Conservation (phyloP, 2,329 filamentous ascomycete genomes). For the Aspergillus sp. region DNA sequence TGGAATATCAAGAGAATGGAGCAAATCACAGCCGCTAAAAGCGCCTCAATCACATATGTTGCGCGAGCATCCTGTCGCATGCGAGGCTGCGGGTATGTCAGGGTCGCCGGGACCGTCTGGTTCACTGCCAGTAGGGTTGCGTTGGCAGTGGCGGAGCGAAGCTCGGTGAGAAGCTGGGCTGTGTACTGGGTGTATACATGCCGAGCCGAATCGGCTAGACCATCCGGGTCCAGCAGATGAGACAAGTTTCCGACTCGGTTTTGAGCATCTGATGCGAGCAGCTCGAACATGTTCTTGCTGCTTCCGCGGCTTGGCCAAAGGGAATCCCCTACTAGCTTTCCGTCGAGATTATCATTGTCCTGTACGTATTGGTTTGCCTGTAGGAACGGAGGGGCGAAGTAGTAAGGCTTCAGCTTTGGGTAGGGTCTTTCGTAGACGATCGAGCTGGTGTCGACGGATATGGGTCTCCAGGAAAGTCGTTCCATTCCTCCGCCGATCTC, state of each 20-base stretch:
- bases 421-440: neutral
- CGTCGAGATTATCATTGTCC: neutral
- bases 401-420: neutral
- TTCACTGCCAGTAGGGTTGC: neutral
- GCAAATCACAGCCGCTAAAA: neutral
- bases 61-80: neutral
- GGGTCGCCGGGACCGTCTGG: neutral
- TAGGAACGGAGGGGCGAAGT: neutral
- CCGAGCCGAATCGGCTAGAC: neutral
- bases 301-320: neutral
- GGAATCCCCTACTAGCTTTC: neutral
- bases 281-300: neutral
- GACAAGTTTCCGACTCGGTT: neutral
- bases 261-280: neutral
- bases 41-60: neutral
- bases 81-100: neutral
- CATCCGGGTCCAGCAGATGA: neutral
- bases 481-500: neutral
- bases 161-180: neutral
- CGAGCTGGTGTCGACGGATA: neutral
- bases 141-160: neutral
- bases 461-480: neutral
- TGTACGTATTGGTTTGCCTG: neutral
- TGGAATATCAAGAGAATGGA: neutral
- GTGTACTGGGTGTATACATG: neutral